Evolutionary conservation across 352 stramenopile species (phyloP), one percentile per base, ranked within the genome.

Genomic region (Thraustochytrium sp.): DNA sequence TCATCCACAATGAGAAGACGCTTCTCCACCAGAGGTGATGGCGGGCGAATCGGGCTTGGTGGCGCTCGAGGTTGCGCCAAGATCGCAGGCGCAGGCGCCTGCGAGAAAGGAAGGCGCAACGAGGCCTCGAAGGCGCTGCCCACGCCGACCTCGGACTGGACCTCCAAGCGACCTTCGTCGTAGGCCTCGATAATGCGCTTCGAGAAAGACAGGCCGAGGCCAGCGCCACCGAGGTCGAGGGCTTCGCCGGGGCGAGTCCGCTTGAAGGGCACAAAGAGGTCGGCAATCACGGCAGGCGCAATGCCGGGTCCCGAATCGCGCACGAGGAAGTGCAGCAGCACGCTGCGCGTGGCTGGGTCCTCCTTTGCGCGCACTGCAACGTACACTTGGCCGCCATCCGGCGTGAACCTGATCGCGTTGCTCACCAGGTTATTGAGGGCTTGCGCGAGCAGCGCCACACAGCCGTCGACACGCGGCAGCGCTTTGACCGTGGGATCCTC

Each of bases 1-100:
- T 72, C 59, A 2, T 72, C 59, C 16, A 72, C 59, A 44, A 72
- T 72, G 40, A 72, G 59, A n/a, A n/a, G n/a, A n/a, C n/a, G n/a
- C n/a, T n/a, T n/a, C n/a, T n/a, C n/a, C n/a, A n/a, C n/a, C n/a
- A n/a, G n/a, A n/a, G n/a, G n/a, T n/a, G n/a, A n/a, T n/a, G n/a
- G n/a, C n/a, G n/a, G n/a, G n/a, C n/a, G n/a, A 49, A 72, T 44
- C 13, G 26, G 59, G 23, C 5, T 16, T 21, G 54, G 54, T 23
- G 8, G n/a, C 8, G 31, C 54, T 8, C 54, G 54, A 23, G n/a
- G n/a, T 9, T 37, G 54, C 9, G 5, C n/a, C 5, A 8, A 4
- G 54, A 4, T 8, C 23, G 54, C 31, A n/a, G n/a, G n/a, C 8
- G 54, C 5, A 5, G 54, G 31, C 9, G 54, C 54, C 26, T 16